A percentile compares a stretch with the other conserved stretches of the same genome.
Conservation (phyloP, 768 basidiomycete genomes). For the Exidia glandulosa region DNA sequence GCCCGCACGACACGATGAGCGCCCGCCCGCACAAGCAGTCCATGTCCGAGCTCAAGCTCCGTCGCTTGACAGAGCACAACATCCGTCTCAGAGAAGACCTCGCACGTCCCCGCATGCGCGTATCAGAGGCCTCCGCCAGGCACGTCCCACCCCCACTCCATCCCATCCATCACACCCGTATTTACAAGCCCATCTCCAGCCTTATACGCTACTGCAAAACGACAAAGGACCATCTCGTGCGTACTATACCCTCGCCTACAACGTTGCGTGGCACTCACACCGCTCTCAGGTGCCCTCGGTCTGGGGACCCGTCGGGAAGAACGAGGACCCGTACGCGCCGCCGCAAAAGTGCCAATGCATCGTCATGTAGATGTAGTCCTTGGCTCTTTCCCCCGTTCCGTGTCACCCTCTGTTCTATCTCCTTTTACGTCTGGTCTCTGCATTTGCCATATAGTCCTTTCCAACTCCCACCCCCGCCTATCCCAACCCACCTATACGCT, state of each 20-base stretch:
- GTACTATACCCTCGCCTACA: conserved; percentile 19
- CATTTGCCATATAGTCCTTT: too few species aligned
- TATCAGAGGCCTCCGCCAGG: conserved; percentile 88
- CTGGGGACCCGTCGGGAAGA: conserved; percentile 90
- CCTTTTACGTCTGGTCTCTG: too few species aligned
- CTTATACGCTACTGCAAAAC: conserved; percentile 90
- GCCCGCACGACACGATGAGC: conserved; percentile 14
- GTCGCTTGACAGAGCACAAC: conserved; percentile 88
- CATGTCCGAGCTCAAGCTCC: conserved; percentile 95
- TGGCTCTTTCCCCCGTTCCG: too few species aligned
- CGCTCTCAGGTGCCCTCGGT: conserved; percentile 76
- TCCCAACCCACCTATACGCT: too few species aligned
- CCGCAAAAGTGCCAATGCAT: conserved; percentile 56
- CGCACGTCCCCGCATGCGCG: conserved; percentile 74
- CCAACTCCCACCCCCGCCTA: too few species aligned
- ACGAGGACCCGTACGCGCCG: conserved; percentile 87
- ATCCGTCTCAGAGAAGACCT: conserved; percentile 84
- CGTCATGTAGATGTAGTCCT: conserved; percentile 48
- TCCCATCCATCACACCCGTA: too few species aligned
- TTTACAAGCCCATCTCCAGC: conserved; percentile 40
- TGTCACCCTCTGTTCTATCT: too few species aligned
- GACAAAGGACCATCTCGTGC: conserved; percentile 79
- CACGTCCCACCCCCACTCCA: too few species aligned
- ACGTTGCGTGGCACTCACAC: conserved; percentile 11
- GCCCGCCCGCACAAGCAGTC: conserved; percentile 53